A percentile compares a stretch with the other conserved stretches of the same genome.
phyloP scores from a whole-genome alignment of 2,329 filamentous ascomycete species.

The Aureobasidium sp. region DNA sequence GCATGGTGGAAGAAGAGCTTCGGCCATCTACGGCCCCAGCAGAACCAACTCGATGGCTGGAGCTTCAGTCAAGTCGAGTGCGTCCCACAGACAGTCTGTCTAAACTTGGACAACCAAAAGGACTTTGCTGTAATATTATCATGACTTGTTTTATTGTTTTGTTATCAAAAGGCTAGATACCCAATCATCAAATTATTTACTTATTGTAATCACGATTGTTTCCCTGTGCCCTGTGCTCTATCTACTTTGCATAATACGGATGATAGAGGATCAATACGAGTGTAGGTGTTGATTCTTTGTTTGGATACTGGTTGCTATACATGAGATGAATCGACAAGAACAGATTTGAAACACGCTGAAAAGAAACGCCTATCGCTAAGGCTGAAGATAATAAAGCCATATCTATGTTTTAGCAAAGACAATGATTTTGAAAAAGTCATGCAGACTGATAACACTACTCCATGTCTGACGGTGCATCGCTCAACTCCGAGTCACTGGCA shows the following conservation, averaged over 20 bases:
- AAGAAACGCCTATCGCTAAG: neutral
- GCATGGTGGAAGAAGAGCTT: constrained; percentile 10
- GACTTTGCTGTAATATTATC: neutral
- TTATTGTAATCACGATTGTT: neutral
- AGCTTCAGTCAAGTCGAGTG: neutral
- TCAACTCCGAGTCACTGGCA: constrained; percentile 20
- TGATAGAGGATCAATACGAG: neutral
- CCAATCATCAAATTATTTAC: neutral
- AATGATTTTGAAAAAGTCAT: neutral
- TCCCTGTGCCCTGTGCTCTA: neutral
- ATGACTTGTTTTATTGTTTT: neutral
- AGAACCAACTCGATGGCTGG: neutral
- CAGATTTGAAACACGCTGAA: neutral
- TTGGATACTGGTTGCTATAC: constrained; percentile 1
- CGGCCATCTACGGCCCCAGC: constrained; percentile 8
- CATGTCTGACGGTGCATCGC: constrained; percentile 19
- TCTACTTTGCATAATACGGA: no score
- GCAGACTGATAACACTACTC: constrained; percentile 10
- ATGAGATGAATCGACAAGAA: neutral
- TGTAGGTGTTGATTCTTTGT: neutral
- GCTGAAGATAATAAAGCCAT: neutral
- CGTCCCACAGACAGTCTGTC: neutral
- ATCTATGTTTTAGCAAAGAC: neutral
- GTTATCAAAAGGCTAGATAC: neutral
- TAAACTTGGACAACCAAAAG: neutral